Evolutionary conservation across 441 rosid genomes (phyloP).

Genomic region (Pelargonium fulgidum): DNA sequence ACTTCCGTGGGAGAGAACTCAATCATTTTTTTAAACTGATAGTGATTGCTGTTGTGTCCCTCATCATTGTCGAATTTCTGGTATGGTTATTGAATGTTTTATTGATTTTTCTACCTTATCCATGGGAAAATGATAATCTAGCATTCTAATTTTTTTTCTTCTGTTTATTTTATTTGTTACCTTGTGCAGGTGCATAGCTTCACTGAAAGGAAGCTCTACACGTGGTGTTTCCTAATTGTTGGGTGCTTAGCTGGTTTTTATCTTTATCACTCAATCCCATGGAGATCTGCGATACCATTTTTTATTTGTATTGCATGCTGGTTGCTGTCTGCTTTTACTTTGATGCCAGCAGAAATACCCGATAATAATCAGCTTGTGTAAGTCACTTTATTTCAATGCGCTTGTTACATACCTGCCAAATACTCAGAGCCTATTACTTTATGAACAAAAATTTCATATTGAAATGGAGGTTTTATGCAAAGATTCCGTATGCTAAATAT

Average conservation of each 20-base stretch:
- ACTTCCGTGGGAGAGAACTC: slow-evolving; percentile 41
- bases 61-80: slow-evolving; percentile 69
- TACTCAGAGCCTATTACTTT: neutral
- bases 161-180: slow-evolving; percentile 20
- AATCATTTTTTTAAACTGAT: slow-evolving; percentile 47
- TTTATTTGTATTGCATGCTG: slow-evolving; percentile 71
- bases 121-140: slow-evolving; percentile 15
- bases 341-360: slow-evolving; percentile 98
- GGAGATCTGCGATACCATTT: slow-evolving; percentile 73
- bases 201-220: slow-evolving; percentile 83
- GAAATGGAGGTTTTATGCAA: neutral
- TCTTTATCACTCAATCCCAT: slow-evolving; percentile 56
- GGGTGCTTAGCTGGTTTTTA: slow-evolving; percentile 53
- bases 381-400: slow-evolving; percentile 25
- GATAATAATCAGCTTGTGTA: slow-evolving; percentile 83
- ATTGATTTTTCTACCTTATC: slow-evolving; percentile 16
- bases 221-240: slow-evolving; percentile 72
- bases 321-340: slow-evolving; percentile 72
- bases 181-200: slow-evolving; percentile 81
- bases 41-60: slow-evolving; percentile 42
- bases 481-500: neutral
- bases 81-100: slow-evolving; percentile 34
- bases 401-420: neutral
- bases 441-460: neutral
- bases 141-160: slow-evolving; percentile 15